Evolutionary conservation across 495 filamentous ascomycete genomes (phyloP).

Genomic region (Lindgomyces ingoldianus): DNA sequence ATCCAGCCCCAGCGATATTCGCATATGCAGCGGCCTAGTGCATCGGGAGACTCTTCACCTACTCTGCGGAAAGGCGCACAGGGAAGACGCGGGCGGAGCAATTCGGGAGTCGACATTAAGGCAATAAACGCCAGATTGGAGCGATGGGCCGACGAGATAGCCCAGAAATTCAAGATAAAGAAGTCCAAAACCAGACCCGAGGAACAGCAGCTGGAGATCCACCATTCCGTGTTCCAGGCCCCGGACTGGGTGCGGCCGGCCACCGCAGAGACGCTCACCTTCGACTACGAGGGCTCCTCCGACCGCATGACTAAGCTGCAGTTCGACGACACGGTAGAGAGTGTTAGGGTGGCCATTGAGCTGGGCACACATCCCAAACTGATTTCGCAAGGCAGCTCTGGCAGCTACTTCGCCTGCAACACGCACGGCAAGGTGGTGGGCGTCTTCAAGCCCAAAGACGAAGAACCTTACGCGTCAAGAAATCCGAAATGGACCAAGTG

Average conservation of each 20-base stretch:
- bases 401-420: constrained; percentile 96
- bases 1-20: constrained; percentile 63
- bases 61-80: constrained; percentile 51
- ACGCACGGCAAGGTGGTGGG: constrained; percentile 89
- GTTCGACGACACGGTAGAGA: constrained; percentile 88
- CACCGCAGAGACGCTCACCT: constrained; percentile 68
- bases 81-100: constrained; percentile 63
- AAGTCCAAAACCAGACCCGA: constrained; percentile 53
- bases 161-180: constrained; percentile 87
- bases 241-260: constrained; percentile 80
- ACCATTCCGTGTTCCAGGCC: constrained; percentile 93
- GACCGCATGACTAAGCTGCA: constrained; percentile 70
- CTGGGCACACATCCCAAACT: constrained; percentile 90
- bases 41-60: constrained; percentile 44
- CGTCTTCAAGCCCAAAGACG: constrained; percentile 99
- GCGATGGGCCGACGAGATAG: constrained; percentile 97
- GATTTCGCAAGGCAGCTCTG: constrained; percentile 95
- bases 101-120: constrained; percentile 94
- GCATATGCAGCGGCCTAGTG: constrained; percentile 58
- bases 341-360: constrained; percentile 84
- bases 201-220: constrained; percentile 90
- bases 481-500: constrained; percentile 52
- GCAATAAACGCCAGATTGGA: constrained; percentile 97
- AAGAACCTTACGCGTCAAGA: constrained; percentile 79
- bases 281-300: constrained; percentile 53